Evolutionary conservation across 805 yeast genomes (phyloP).

Genomic region (Diddensiella caesifluorescens): DNA sequence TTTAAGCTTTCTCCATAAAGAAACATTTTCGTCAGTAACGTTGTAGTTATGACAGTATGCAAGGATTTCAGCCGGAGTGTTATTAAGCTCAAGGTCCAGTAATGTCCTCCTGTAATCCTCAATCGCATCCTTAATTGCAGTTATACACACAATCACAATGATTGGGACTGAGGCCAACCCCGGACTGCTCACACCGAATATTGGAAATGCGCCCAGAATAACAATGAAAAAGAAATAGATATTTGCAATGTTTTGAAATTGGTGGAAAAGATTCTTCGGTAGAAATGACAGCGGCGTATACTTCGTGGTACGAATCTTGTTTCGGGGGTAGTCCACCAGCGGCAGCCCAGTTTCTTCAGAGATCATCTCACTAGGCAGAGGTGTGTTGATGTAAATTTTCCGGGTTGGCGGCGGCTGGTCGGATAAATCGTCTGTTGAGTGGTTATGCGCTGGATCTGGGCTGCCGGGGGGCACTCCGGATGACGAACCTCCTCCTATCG

Average conservation of each 20-base stretch:
- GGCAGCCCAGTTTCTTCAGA: conserved; percentile 59
- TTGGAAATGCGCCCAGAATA: conserved; percentile 69
- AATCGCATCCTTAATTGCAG: conserved; percentile 73
- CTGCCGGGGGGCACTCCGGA: conserved; percentile 1
- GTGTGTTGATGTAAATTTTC: conserved; percentile 45
- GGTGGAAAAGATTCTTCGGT: conserved; percentile 77
- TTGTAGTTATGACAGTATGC: conserved; percentile 55
- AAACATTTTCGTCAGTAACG: conserved; percentile 49
- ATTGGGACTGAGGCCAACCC: conserved; percentile 77
- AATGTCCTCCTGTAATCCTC: conserved; percentile 68
- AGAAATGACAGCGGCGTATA: conserved; percentile 87
- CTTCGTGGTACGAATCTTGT: conserved; percentile 93
- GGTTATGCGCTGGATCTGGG: conserved; percentile 3
- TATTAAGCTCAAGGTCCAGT: conserved; percentile 65
- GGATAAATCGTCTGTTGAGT: conserved; percentile 3
- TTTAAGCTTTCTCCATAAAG: conserved; percentile 66
- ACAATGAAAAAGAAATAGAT: conserved; percentile 76
- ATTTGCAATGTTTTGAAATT: conserved; percentile 88
- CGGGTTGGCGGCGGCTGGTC: conserved; percentile 26
- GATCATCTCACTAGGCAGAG: conserved; percentile 43
- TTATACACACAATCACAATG: conserved; percentile 68
- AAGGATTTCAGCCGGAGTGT: conserved; percentile 59
- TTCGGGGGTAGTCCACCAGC: conserved; percentile 61
- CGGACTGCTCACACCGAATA: conserved; percentile 71
- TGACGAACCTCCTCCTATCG: conserved; percentile 2